Evolutionary conservation across 345 rosid genomes (phyloP).

Genomic region (Arabidopsis suecica): DNA sequence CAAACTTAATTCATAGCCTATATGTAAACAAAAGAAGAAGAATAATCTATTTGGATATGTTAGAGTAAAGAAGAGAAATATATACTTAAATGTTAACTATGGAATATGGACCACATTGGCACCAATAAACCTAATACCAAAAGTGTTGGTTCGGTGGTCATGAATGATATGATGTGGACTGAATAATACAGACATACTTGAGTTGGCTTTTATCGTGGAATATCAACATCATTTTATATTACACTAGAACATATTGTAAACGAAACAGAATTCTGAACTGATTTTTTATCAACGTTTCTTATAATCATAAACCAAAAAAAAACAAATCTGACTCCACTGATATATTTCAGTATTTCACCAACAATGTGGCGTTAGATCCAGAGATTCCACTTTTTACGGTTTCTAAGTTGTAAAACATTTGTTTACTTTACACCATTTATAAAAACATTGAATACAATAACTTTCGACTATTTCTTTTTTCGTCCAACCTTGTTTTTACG

Average conservation of each 20-base stretch:
- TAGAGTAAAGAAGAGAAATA: constrained; percentile 2
- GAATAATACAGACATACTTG: constrained; percentile 20
- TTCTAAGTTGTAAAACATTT: too few species aligned
- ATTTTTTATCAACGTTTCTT: neutral
- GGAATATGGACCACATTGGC: constrained; percentile 32
- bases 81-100: constrained; percentile 11
- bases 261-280: neutral
- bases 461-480: too few species aligned
- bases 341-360: neutral
- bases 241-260: neutral
- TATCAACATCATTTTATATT: neutral
- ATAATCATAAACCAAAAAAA: neutral
- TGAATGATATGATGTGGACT: constrained; percentile 23
- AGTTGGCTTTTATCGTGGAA: constrained; percentile 28
- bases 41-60: neutral
- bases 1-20: neutral
- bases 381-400: too few species aligned
- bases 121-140: constrained; percentile 31
- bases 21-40: constrained; percentile 9
- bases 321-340: too few species aligned
- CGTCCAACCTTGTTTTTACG: neutral
- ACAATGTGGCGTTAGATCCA: neutral
- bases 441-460: too few species aligned
- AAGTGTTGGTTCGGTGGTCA: constrained; percentile 24
- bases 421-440: neutral